Conservation (phyloP, 2,329 filamentous ascomycete species). For the Aspergillus piperis region DNA sequence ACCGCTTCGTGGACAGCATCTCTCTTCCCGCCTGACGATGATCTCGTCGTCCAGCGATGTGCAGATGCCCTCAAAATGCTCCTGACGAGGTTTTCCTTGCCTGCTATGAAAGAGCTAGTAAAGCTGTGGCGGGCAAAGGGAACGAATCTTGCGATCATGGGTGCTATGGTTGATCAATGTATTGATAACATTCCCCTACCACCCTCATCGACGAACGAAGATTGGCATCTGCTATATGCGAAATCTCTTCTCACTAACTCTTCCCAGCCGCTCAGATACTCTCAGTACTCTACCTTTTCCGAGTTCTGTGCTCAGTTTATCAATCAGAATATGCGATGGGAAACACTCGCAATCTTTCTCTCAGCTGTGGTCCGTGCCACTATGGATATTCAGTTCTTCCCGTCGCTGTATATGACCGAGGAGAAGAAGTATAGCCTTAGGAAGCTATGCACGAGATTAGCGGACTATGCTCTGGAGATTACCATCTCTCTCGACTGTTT, state of each 20-base stretch:
- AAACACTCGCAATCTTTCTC: conserved; percentile 43
- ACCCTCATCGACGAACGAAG: not conserved
- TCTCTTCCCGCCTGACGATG: conserved; percentile 17
- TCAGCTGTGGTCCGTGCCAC: conserved; percentile 39
- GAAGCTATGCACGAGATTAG: conserved; percentile 29
- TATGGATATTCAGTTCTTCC: conserved; percentile 34
- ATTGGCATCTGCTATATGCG: conserved; percentile 4
- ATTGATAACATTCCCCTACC: not conserved
- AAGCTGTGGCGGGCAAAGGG: conserved; percentile 29
- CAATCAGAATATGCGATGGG: conserved; percentile 38
- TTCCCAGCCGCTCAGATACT: not conserved
- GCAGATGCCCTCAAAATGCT: conserved; percentile 29
- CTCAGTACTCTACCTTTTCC: conserved; percentile 16
- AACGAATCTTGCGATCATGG: conserved; percentile 28
- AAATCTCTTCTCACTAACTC: not conserved
- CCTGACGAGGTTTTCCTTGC: conserved; percentile 21
- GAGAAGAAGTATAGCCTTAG: conserved; percentile 29
- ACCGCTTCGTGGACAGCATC: not conserved
- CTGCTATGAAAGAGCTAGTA: conserved; percentile 17
- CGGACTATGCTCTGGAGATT: conserved; percentile 42
- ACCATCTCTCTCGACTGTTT: conserved; percentile 36
- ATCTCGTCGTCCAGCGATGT: conserved; percentile 26
- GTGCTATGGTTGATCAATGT: conserved; percentile 13
- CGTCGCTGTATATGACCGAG: conserved; percentile 30
- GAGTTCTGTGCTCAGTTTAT: conserved; percentile 28